Evolutionary conservation across 306 rosid genomes (phyloP).

Genomic region (Alnus glutinosa): DNA sequence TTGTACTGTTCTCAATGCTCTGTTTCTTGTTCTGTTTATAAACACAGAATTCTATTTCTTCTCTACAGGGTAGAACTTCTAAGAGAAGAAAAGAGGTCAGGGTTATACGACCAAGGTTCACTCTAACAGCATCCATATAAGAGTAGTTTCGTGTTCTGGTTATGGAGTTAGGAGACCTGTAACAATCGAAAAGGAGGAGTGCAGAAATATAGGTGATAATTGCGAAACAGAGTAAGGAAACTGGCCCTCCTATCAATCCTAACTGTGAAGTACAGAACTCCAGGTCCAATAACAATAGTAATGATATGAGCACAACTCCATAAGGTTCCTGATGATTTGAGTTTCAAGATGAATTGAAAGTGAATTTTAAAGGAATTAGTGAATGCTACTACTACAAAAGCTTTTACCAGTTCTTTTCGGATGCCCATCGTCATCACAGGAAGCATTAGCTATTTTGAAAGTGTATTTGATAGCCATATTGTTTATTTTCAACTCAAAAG

Average conservation of each 20-base stretch:
- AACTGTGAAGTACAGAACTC: constrained; percentile 59
- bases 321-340: constrained; percentile 43
- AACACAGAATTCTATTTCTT: too few relatives aligned
- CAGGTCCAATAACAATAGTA: constrained; percentile 71
- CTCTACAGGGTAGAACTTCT: not conserved
- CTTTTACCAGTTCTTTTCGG: constrained; percentile 59
- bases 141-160: constrained; percentile 54
- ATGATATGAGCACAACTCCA: constrained; percentile 66
- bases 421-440: constrained; percentile 64
- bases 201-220: constrained; percentile 58
- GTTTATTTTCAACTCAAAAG: constrained; percentile 28
- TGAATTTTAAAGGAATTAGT: not conserved
- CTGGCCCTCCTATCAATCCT: constrained; percentile 73
- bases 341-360: constrained; percentile 25
- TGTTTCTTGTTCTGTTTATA: too few relatives aligned
- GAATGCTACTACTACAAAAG: constrained; percentile 6
- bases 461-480: constrained; percentile 51
- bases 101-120: constrained; percentile 50
- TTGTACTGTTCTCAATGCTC: too few relatives aligned
- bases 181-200: constrained; percentile 57
- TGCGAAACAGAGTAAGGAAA: constrained; percentile 46
- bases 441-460: constrained; percentile 39
- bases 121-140: constrained; percentile 58
- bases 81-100: not conserved
- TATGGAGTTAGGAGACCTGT: constrained; percentile 53